phyloP scores from a whole-genome alignment of 2,329 filamentous ascomycete species.

The Calonectria crousiana region DNA sequence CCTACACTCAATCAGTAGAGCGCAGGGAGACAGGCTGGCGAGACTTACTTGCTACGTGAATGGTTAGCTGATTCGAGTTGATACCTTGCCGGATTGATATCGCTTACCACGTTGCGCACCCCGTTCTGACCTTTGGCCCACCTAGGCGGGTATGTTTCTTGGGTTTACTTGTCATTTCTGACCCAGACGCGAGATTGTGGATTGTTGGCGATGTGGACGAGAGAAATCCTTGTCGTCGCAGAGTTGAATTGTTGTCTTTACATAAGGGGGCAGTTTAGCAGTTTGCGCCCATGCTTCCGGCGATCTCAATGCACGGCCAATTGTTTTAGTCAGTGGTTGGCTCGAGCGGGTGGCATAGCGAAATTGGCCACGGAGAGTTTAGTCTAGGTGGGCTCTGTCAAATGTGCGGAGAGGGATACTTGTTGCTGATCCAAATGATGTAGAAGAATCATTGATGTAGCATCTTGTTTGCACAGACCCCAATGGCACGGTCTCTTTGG shows the following conservation, averaged over 20 bases:
- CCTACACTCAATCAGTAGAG: slow-evolving; percentile 10
- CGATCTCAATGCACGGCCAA: neutral
- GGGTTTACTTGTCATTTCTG: neutral
- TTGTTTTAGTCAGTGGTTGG: neutral
- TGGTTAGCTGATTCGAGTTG: neutral
- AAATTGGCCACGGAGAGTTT: neutral
- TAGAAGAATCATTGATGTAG: neutral
- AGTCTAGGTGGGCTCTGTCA: neutral
- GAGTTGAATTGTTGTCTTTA: neutral
- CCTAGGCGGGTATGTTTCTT: neutral
- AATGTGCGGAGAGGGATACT: neutral
- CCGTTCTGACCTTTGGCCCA: neutral
- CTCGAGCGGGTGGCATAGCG: neutral
- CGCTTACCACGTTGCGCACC: slow-evolving; percentile 6
- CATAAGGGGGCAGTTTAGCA: neutral
- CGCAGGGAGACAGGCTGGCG: neutral
- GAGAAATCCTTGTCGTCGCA: neutral
- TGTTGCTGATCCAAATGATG: neutral
- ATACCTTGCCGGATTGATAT: neutral
- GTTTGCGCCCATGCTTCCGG: neutral
- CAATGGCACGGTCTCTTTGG: neutral
- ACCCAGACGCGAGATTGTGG: too few species aligned
- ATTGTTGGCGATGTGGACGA: neutral
- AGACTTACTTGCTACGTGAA: neutral
- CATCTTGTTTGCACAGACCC: neutral